phyloP scores from a whole-genome alignment of 495 filamentous ascomycete species.

The Daldinia grandis region DNA sequence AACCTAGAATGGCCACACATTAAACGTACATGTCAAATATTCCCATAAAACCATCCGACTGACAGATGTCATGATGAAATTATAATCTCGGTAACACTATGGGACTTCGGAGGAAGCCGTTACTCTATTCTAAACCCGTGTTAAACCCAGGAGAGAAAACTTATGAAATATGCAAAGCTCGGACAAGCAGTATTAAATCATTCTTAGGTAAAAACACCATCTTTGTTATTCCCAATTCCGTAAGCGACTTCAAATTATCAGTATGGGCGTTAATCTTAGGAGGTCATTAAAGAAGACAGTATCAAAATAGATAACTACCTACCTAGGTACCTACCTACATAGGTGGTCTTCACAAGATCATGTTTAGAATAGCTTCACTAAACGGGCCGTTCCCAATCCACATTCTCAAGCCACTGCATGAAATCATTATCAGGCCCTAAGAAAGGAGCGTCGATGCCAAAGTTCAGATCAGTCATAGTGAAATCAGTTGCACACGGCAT shows the following conservation, averaged over 20 bases:
- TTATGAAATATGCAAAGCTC: slow-evolving; percentile 15
- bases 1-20: no score
- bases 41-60: no score
- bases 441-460: slow-evolving; percentile 42
- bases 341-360: no score
- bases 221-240: background rate
- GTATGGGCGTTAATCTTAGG: no score
- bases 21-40: no score
- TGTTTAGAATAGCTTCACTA: slow-evolving; percentile 1
- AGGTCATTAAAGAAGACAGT: no score
- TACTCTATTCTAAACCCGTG: no score
- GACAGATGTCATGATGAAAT: no score
- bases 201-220: background rate
- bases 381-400: slow-evolving; percentile 45
- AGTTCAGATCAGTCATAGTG: slow-evolving; percentile 37
- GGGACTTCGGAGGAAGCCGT: no score
- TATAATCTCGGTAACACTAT: no score
- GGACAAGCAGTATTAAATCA: background rate
- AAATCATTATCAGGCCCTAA: slow-evolving; percentile 47
- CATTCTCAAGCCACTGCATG: slow-evolving; percentile 47
- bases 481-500: slow-evolving; percentile 32
- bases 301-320: background rate
- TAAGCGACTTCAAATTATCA: background rate
- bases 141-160: slow-evolving; percentile 1
- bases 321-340: no score